Base-by-base conservation (phyloP, 768 basidiomycete genomes). In the Pholiota molesta region DNA sequence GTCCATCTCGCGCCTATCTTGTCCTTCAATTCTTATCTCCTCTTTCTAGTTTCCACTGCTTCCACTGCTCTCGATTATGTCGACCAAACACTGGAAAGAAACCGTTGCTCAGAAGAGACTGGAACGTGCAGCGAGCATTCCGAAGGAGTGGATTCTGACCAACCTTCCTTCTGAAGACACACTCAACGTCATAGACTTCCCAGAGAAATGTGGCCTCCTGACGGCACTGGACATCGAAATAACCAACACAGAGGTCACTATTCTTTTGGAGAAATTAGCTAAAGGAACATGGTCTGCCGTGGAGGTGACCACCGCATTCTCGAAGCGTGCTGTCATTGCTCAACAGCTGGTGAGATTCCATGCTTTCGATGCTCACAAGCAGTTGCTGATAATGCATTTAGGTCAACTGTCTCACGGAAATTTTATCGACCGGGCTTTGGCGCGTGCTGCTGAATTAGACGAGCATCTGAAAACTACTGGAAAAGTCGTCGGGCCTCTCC, bases 341-440 rank as follows among this genome's bases (percentile, higher is more conserved):
- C 92, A 95, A 51, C 91, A 93, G 66, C 70, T 93, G 16, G 90
- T 91, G 57, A 68, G 83, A 28, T 33, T 47, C 26, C 53, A 9
- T 31, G 31, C 56, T 56, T 9, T 13, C 14, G 14, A 37, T 31
- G 13, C 10, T 28, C 49, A 11, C n/a, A 5, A 9, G 31, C n/a
- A 55, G 21, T 23, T 60, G 29, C 11, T 19, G 1, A 23, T 53
- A 5, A 33, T 57, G 5, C 19, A 6, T 40, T 51, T 67, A 92
- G 90, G 86, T 86, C 5, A 93, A 93, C 65, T 94, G 93, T 70
- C 70, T 94, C 39, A 94, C 92, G 0, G 92, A 94, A 72, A 86
- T 92, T 92, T 91, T 67, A 81, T 92, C 55, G 88, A 93, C 23
- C 79, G 82, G 5, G 93, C 90, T 0, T 76, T 92, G 4, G 75